Conservation (phyloP, 495 filamentous ascomycete genomes). For the Neurospora sublineolata region DNA sequence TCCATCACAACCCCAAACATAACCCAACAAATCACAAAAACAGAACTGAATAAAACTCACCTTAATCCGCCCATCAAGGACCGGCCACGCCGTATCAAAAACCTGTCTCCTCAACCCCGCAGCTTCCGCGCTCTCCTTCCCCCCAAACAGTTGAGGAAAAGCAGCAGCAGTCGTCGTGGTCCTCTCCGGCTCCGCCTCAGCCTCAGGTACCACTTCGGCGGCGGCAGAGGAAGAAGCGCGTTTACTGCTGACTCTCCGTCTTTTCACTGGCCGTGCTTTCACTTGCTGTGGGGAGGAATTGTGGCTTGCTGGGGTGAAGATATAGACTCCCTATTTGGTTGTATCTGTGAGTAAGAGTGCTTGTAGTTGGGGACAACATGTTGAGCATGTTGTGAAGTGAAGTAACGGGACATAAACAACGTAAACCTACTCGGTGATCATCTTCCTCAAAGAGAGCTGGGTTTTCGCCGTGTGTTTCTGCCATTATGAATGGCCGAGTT, state of each 20-base stretch:
- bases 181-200: neutral
- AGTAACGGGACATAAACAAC: neutral
- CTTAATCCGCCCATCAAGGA: slow-evolving; percentile 56
- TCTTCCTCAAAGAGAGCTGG: slow-evolving; percentile 16
- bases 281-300: slow-evolving; percentile 13
- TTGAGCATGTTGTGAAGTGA: neutral
- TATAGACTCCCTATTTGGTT: slow-evolving; percentile 55
- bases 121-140: slow-evolving; percentile 43
- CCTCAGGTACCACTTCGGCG: neutral
- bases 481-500: slow-evolving; percentile 1
- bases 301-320: slow-evolving; percentile 47
- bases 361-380: neutral
- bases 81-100: slow-evolving; percentile 57
- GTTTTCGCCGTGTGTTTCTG: slow-evolving; percentile 2
- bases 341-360: neutral
- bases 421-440: slow-evolving; percentile 20
- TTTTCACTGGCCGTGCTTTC: slow-evolving; percentile 46
- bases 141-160: slow-evolving; percentile 54
- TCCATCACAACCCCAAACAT: neutral
- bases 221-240: neutral
- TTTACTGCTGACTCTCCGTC: slow-evolving; percentile 39
- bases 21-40: neutral
- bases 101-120: slow-evolving; percentile 45
- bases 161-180: slow-evolving; percentile 5
- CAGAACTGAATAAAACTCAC: slow-evolving; percentile 27